phyloP scores from a whole-genome alignment of 2,329 filamentous ascomycete genomes.

The Ophiocordyceps camponoti-floridani region DNA sequence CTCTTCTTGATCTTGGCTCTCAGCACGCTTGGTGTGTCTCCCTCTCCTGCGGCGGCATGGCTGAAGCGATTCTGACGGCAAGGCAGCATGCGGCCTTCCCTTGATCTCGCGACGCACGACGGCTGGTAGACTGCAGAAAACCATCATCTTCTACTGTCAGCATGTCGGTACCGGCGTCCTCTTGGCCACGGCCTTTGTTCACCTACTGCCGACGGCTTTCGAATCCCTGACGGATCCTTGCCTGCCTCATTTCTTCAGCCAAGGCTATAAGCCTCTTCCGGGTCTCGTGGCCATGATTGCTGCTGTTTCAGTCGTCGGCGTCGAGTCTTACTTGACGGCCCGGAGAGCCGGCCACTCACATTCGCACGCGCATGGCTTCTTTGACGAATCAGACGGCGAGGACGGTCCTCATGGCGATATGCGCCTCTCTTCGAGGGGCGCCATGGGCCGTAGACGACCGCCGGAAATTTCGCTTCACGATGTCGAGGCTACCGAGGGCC shows the following conservation, averaged over 20 bases:
- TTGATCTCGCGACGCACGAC: slow-evolving; percentile 42
- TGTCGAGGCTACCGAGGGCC: slow-evolving; percentile 30
- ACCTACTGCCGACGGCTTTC: slow-evolving; percentile 53
- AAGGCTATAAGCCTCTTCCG: slow-evolving; percentile 62
- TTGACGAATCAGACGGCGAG: slow-evolving; percentile 23
- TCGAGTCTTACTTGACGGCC: slow-evolving; percentile 81
- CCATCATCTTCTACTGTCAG: slow-evolving; percentile 47
- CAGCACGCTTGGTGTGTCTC: slow-evolving; percentile 32
- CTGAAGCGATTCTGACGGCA: background rate
- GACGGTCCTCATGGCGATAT: slow-evolving; percentile 5
- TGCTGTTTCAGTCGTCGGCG: slow-evolving; percentile 62
- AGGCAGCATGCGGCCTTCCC: slow-evolving; percentile 45
- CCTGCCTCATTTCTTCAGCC: slow-evolving; percentile 61
- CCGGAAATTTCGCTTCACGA: slow-evolving; percentile 32
- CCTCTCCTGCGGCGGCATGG: background rate
- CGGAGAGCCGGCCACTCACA: slow-evolving; percentile 44
- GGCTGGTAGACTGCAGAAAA: slow-evolving; percentile 36
- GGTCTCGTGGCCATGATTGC: slow-evolving; percentile 69
- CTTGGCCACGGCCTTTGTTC: slow-evolving; percentile 75
- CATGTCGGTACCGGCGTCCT: slow-evolving; percentile 72
- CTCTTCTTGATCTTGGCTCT: slow-evolving; percentile 46
- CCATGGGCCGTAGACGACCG: slow-evolving; percentile 19
- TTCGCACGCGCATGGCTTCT: slow-evolving; percentile 29
- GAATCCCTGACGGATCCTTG: slow-evolving; percentile 49
- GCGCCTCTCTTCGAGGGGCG: slow-evolving; percentile 19